A percentile compares a stretch with the other conserved stretches of the same genome.
Conservation (phyloP, 768 basidiomycete species). For the Boletus vinaceobasis region DNA sequence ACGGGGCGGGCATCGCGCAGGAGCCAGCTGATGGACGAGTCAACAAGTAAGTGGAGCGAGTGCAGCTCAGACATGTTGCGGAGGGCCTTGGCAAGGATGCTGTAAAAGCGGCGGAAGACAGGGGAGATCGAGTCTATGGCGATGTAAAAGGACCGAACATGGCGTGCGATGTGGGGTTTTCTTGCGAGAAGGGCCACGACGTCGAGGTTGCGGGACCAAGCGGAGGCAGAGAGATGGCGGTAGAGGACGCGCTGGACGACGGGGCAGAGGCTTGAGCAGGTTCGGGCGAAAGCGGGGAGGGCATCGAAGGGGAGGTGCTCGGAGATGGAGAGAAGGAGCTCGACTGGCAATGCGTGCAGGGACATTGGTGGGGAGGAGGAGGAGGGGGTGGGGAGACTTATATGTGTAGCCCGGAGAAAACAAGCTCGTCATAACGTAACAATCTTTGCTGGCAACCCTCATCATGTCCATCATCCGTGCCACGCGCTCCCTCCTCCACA, state of each 20-base stretch:
- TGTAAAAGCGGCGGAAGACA: conserved; percentile 47
- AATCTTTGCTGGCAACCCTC: neutral
- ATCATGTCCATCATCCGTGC: conserved; percentile 5
- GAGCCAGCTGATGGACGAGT: conserved; percentile 53
- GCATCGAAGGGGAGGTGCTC: conserved; percentile 30
- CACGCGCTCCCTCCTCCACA: neutral
- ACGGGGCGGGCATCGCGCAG: conserved; percentile 33
- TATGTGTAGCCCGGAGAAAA: neutral
- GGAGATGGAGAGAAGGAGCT: conserved; percentile 58
- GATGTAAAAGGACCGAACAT: conserved; percentile 62
- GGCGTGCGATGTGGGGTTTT: conserved; percentile 52
- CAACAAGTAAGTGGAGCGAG: conserved; percentile 47
- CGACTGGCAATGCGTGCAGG: conserved; percentile 49
- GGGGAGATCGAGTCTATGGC: conserved; percentile 41
- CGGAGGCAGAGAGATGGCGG: conserved; percentile 48
- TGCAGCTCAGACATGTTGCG: conserved; percentile 57
- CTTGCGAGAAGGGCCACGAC: conserved; percentile 55
- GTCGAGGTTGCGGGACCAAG: conserved; percentile 42
- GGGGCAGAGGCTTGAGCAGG: conserved; percentile 39
- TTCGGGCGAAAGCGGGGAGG: conserved; percentile 50
- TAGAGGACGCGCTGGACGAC: conserved; percentile 64
- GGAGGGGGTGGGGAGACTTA: neutral
- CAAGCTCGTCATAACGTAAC: conserved; percentile 17
- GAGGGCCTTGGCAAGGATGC: conserved; percentile 50
- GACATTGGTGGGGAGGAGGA: conserved; percentile 34